Conservation (phyloP, 192 early-diverging fungal genomes). For the Dissophora globulifera region DNA sequence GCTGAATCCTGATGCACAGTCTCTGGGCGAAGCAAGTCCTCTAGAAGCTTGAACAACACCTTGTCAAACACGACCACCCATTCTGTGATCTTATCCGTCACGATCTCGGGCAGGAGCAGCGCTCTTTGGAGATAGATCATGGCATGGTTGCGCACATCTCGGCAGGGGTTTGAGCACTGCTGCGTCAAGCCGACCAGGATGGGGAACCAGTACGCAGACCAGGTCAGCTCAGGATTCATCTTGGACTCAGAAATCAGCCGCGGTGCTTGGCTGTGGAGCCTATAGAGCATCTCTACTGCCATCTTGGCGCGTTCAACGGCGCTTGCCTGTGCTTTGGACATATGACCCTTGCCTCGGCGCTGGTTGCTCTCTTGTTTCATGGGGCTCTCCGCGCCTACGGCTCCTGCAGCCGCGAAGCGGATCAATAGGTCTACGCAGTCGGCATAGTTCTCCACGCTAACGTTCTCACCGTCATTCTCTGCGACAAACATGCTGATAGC, state of each 20-base stretch:
- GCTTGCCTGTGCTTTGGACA: slow-evolving; percentile 55
- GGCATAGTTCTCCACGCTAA: slow-evolving; percentile 72
- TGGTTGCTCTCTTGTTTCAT: slow-evolving; percentile 49
- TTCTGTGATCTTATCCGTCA: slow-evolving; percentile 50
- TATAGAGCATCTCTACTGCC: slow-evolving; percentile 74
- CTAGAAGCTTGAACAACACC: slow-evolving; percentile 89
- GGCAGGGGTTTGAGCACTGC: slow-evolving; percentile 78
- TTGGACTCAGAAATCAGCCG: slow-evolving; percentile 53
- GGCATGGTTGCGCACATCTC: slow-evolving; percentile 85
- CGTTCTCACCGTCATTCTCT: slow-evolving; percentile 59
- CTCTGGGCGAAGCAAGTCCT: slow-evolving; percentile 83
- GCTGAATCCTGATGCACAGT: slow-evolving; percentile 69
- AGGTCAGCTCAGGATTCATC: slow-evolving; percentile 61
- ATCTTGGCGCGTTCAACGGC: slow-evolving; percentile 71
- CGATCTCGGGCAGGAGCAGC: slow-evolving; percentile 69
- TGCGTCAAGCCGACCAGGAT: slow-evolving; percentile 77
- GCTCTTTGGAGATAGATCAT: slow-evolving; percentile 85
- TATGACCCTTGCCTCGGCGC: slow-evolving; percentile 33
- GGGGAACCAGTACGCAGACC: slow-evolving; percentile 84
- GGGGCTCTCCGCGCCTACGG: slow-evolving; percentile 36
- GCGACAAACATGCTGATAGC: slow-evolving; percentile 66
- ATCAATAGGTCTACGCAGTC: slow-evolving; percentile 79
- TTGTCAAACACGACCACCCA: slow-evolving; percentile 83
- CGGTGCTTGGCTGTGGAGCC: slow-evolving; percentile 67
- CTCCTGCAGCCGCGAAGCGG: slow-evolving; percentile 68